Conservation (phyloP, 176 grass and related monocot genomes). For the Oryza punctata region DNA sequence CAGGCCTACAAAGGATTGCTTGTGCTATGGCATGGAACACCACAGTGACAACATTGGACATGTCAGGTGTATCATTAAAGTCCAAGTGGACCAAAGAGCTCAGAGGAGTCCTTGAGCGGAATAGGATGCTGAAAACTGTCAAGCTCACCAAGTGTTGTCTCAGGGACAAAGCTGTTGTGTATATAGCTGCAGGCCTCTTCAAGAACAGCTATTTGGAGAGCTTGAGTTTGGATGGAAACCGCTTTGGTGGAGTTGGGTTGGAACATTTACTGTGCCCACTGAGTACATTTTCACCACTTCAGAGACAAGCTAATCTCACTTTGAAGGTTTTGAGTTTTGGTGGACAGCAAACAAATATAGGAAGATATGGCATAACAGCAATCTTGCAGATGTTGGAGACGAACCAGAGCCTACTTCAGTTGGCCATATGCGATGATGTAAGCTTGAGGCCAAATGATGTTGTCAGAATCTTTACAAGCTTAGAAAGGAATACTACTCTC, state of each 20-base stretch:
- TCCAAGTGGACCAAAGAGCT: slow-evolving; percentile 86
- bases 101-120: slow-evolving; percentile 70
- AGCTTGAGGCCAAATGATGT: slow-evolving; percentile 78
- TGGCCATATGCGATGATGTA: slow-evolving; percentile 60
- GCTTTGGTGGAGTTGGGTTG: slow-evolving; percentile 71
- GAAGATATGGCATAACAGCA: slow-evolving; percentile 57
- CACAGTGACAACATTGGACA: slow-evolving; percentile 66
- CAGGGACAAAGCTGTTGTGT: slow-evolving; percentile 72
- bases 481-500: slow-evolving; percentile 82
- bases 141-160: slow-evolving; percentile 72
- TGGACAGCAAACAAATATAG: slow-evolving; percentile 56
- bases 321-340: slow-evolving; percentile 77
- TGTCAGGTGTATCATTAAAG: slow-evolving; percentile 67
- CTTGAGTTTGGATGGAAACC: slow-evolving; percentile 75
- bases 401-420: slow-evolving; percentile 67
- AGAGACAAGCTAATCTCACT: slow-evolving; percentile 78
- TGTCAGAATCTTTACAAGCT: slow-evolving; percentile 70
- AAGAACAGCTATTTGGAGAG: slow-evolving; percentile 76
- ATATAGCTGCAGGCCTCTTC: slow-evolving; percentile 94
- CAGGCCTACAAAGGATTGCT: slow-evolving; percentile 54
- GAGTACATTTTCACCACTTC: slow-evolving; percentile 78
- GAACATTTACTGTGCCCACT: slow-evolving; percentile 87
- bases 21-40: slow-evolving; percentile 88
- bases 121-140: slow-evolving; percentile 64
- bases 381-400: slow-evolving; percentile 88